Conservation (phyloP, 139 green algal genomes). For the Monoraphidium neglectum region DNA sequence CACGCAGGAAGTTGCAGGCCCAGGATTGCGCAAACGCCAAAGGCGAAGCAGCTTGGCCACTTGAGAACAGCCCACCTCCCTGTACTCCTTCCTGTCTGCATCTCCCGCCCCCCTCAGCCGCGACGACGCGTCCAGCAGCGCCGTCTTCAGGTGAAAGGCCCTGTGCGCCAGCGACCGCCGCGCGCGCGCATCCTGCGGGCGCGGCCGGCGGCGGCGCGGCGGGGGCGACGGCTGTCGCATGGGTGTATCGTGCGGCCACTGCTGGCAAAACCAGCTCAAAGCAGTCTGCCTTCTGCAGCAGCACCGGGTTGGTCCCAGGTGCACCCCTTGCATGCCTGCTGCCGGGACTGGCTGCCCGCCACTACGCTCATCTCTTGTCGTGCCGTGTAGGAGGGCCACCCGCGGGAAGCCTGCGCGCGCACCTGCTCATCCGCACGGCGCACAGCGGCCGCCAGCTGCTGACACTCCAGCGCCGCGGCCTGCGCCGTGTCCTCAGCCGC, state of each 20-base stretch:
- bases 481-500: slow-evolving; percentile 17
- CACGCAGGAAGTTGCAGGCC: not conserved
- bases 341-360: no score
- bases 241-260: no score
- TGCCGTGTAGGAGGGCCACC: no score
- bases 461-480: slow-evolving; percentile 18
- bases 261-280: no score
- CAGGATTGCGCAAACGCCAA: not conserved
- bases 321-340: no score
- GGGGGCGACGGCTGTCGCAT: no score
- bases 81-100: not conserved
- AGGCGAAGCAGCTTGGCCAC: no score
- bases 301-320: no score
- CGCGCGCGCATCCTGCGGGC: not conserved
- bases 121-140: slow-evolving; percentile 11
- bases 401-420: no score
- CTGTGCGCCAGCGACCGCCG: slow-evolving; percentile 20
- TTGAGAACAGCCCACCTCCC: not conserved
- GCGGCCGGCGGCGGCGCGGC: no score
- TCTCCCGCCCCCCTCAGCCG: slow-evolving; percentile 9
- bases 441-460: slow-evolving; percentile 14
- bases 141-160: not conserved
- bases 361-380: no score
- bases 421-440: slow-evolving; percentile 11
- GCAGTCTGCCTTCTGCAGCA: no score